phyloP scores from a whole-genome alignment of 1,284 basidiomycete genomes.

The Amylostereum chailletii region DNA sequence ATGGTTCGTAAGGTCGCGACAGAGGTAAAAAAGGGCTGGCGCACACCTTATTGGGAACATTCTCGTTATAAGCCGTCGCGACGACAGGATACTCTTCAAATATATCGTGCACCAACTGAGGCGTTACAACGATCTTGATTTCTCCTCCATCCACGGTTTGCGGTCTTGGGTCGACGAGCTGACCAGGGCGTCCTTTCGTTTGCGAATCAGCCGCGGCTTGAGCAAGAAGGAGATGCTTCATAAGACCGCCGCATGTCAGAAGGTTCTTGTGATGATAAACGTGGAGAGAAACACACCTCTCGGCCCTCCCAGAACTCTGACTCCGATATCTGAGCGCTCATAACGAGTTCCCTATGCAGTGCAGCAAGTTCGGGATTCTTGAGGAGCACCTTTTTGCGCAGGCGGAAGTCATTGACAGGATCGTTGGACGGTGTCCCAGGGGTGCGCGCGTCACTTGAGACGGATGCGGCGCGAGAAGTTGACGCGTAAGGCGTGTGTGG shows the following conservation, averaged over 20 bases:
- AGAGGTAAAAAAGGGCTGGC: constrained; percentile 7
- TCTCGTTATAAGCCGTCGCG: constrained; percentile 84
- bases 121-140: constrained; percentile 87
- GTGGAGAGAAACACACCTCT: constrained; percentile 45
- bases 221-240: constrained; percentile 60
- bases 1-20: constrained; percentile 2
- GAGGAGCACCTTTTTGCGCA: constrained; percentile 75
- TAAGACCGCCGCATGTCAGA: constrained; percentile 8
- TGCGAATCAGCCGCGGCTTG: constrained; percentile 68
- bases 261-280: constrained; percentile 1
- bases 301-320: constrained; percentile 93
- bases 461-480: constrained; percentile 51
- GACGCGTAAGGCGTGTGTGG: constrained; percentile 26
- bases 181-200: constrained; percentile 75
- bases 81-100: constrained; percentile 98
- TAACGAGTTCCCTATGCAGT: constrained; percentile 81
- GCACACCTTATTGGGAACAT: constrained; percentile 77
- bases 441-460: constrained; percentile 45
- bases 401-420: constrained; percentile 53
- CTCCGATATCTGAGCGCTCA: constrained; percentile 79
- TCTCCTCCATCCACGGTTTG: constrained; percentile 73
- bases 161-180: constrained; percentile 85
- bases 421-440: constrained; percentile 51
- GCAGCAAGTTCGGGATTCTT: constrained; percentile 67
- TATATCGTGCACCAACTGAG: constrained; percentile 89